Conservation (phyloP, 192 early-diverging fungal species). For the Mortierella hygrophila region DNA sequence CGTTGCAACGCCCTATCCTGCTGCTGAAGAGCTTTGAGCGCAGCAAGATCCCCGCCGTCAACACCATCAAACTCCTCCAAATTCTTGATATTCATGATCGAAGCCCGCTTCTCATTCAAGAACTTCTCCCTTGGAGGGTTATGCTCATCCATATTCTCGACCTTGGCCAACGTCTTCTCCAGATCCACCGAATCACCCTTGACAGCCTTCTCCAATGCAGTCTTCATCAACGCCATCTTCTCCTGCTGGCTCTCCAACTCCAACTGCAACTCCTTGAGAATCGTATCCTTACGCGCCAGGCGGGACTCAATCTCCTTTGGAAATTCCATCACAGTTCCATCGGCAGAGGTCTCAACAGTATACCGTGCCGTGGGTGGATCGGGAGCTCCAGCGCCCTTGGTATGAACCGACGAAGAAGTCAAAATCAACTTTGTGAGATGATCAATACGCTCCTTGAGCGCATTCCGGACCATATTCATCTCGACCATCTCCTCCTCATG, state of each 20-base stretch:
- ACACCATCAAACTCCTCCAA: constrained; percentile 20
- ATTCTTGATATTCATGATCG: constrained; percentile 27
- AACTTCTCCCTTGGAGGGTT: constrained; percentile 41
- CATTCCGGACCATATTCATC: constrained; percentile 72
- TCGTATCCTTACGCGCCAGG: constrained; percentile 42
- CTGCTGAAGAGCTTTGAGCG: constrained; percentile 16
- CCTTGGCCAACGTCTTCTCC: constrained; percentile 45
- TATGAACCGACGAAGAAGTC: constrained; percentile 72
- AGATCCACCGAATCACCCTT: constrained; percentile 45
- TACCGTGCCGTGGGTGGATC: constrained; percentile 6
- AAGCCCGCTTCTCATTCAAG: constrained; percentile 44
- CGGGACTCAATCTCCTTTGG: constrained; percentile 33
- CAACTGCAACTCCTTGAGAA: constrained; percentile 34
- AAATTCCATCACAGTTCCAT: constrained; percentile 33
- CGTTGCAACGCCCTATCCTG: background rate
- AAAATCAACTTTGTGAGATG: constrained; percentile 89
- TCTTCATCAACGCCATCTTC: constrained; percentile 52
- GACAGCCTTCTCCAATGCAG: constrained; percentile 34
- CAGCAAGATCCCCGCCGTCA: constrained; percentile 15
- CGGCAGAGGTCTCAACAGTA: constrained; percentile 27
- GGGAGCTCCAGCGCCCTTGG: constrained; percentile 44
- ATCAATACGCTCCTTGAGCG: constrained; percentile 87
- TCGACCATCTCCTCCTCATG: constrained; percentile 69
- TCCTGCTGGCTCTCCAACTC: constrained; percentile 57
- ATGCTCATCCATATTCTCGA: constrained; percentile 51